Evolutionary conservation across 192 early-diverging fungal genomes (phyloP).

Genomic region (Umbelopsis ramanniana): DNA sequence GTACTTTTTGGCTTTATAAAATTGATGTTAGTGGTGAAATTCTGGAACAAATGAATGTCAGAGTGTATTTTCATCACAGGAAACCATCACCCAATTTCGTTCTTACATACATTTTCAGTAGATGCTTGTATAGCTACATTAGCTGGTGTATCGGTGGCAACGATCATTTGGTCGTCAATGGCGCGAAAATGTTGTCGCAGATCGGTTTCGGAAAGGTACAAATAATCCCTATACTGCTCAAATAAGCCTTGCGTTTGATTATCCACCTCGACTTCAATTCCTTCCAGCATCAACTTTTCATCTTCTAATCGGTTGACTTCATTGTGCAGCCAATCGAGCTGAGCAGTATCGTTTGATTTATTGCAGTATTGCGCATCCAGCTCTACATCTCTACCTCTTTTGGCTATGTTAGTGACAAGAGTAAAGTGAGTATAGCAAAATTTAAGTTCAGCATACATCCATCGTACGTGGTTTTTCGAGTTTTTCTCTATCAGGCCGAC

Average conservation of each 20-base stretch:
- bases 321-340: neutral
- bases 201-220: conserved; percentile 9
- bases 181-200: neutral
- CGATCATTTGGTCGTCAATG: conserved; percentile 1
- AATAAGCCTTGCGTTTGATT: neutral
- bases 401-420: neutral
- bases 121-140: conserved; percentile 1
- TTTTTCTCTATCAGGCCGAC: conserved; percentile 69
- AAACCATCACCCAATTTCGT: neutral
- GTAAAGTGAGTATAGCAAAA: neutral
- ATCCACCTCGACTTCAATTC: neutral
- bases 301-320: conserved; percentile 2
- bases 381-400: neutral
- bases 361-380: neutral
- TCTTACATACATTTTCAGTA: neutral
- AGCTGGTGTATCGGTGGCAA: conserved; percentile 11
- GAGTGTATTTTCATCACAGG: neutral
- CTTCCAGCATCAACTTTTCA: neutral
- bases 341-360: neutral
- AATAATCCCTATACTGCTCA: neutral
- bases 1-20: conserved; percentile 1
- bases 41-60: neutral
- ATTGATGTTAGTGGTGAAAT: neutral
- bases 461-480: conserved; percentile 69
- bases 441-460: conserved; percentile 60